These are phyloP conservation scores for Alisma plantagoaquatica DNA, from an alignment of 106 monocot species.

Conservation along the genomic window DNA sequence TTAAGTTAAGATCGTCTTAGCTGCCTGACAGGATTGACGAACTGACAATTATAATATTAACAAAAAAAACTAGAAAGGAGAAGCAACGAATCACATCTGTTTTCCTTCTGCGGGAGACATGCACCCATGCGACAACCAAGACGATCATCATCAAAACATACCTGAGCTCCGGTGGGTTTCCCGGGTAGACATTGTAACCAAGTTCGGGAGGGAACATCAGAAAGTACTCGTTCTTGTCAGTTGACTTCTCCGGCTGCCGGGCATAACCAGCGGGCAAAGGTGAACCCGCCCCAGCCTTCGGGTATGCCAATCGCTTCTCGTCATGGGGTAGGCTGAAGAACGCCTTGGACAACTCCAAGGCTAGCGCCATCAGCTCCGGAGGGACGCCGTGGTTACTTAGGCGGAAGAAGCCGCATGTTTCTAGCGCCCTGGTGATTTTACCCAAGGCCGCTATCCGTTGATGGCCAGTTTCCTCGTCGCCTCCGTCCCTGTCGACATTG, in stretches of 20 bases:
- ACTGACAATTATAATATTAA: too few relatives aligned
- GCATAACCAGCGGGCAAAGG: conserved; percentile 26
- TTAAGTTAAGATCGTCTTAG: too few relatives aligned
- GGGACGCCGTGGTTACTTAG: conserved; percentile 2
- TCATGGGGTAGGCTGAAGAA: conserved; percentile 23
- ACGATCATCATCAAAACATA: conserved; percentile 2
- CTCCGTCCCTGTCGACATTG: not conserved
- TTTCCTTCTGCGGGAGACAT: too few relatives aligned
- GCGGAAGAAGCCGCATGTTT: not conserved
- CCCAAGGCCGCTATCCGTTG: not conserved
- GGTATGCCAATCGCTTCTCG: conserved; percentile 21
- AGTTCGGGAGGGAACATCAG: conserved; percentile 16
- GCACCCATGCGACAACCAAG: too few relatives aligned
- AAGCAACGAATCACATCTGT: too few relatives aligned
- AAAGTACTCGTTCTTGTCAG: conserved; percentile 38
- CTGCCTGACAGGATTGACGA: too few relatives aligned
- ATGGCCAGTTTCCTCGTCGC: too few relatives aligned
- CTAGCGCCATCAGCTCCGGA: not conserved
- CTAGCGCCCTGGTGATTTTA: not conserved
- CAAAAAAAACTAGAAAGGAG: too few relatives aligned
- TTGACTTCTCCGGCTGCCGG: conserved; percentile 24
- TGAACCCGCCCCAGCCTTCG: conserved; percentile 3
- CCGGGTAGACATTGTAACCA: conserved; percentile 24
- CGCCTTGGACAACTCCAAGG: conserved; percentile 13
- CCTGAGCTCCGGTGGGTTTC: conserved; percentile 23